Conservation (phyloP, 1,284 basidiomycete genomes). For the Puccinia novopanici region DNA sequence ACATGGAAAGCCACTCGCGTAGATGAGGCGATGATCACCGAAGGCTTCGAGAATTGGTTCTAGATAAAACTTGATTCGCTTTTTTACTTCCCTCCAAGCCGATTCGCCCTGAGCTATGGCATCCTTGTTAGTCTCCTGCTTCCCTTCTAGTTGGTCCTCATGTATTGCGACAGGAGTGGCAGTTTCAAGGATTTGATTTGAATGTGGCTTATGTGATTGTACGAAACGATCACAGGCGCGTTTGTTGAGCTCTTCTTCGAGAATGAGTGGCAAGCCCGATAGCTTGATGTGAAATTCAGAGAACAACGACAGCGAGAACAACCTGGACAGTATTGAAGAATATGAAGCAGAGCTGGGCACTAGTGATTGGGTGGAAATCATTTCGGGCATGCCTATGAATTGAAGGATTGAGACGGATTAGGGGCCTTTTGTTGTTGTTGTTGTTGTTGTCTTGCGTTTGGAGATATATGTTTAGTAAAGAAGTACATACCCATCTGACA, state of each 20-base stretch:
- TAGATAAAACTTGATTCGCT: slow-evolving; percentile 48
- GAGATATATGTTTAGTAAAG: background rate
- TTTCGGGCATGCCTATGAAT: slow-evolving; percentile 42
- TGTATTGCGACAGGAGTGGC: slow-evolving; percentile 1
- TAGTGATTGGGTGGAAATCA: slow-evolving; percentile 34
- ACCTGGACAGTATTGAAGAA: slow-evolving; percentile 41
- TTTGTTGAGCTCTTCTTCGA: slow-evolving; percentile 28
- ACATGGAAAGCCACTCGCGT: slow-evolving; percentile 47
- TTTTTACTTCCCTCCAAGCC: slow-evolving; percentile 48
- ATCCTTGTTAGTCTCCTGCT: background rate
- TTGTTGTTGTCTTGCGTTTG: background rate
- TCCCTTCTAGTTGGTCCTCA: background rate
- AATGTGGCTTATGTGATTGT: slow-evolving; percentile 16
- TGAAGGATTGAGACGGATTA: background rate
- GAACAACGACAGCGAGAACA: slow-evolving; percentile 46
- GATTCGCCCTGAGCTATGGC: slow-evolving; percentile 24
- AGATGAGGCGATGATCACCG: slow-evolving; percentile 49
- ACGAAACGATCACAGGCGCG: slow-evolving; percentile 17
- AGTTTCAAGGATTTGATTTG: background rate
- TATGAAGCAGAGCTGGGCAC: slow-evolving; percentile 41
- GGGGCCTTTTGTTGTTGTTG: background rate
- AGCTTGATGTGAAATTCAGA: slow-evolving; percentile 46
- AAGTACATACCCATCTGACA: slow-evolving; percentile 45
- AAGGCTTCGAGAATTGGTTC: slow-evolving; percentile 51
- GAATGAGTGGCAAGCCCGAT: slow-evolving; percentile 32